A percentile compares a stretch with the other conserved stretches of the same genome.
Conservation (phyloP, 2,329 filamentous ascomycete species). For the Fusarium sp. region DNA sequence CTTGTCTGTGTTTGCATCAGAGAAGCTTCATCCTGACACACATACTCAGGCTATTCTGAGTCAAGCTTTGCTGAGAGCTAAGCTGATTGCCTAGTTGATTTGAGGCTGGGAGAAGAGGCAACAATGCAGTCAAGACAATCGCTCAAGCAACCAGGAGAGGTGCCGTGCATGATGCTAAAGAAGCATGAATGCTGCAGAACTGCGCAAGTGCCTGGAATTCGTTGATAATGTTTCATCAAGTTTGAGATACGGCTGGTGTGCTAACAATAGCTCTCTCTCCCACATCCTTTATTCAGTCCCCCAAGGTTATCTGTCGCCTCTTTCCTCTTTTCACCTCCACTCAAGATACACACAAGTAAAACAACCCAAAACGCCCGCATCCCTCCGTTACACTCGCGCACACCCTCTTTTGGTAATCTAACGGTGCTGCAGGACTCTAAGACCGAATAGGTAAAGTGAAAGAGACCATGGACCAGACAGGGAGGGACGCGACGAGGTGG, state of each 20-base stretch:
- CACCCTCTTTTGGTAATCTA: conserved; percentile 27
- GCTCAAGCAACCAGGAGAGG: conserved; percentile 3
- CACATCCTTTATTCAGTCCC: not conserved
- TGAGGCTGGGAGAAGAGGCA: conserved; percentile 18
- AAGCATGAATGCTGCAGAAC: conserved; percentile 2
- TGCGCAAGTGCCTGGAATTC: not conserved
- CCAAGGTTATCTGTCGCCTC: conserved; percentile 19
- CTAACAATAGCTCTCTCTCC: conserved; percentile 4
- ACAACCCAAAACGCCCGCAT: conserved; percentile 25
- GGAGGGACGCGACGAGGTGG: not conserved
- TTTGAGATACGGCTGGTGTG: not conserved
- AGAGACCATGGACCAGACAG: conserved; percentile 9
- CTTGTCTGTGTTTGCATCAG: conserved; percentile 23
- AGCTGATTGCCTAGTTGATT: not conserved
- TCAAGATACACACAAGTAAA: conserved; percentile 15
- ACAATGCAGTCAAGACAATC: conserved; percentile 1
- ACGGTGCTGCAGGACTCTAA: conserved; percentile 27
- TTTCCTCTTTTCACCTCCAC: conserved; percentile 23
- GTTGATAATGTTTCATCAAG: conserved; percentile 12
- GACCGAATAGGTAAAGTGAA: conserved; percentile 8
- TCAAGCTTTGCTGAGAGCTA: conserved; percentile 1
- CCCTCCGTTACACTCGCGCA: conserved; percentile 10
- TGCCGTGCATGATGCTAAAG: conserved; percentile 6
- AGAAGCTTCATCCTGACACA: conserved; percentile 9
- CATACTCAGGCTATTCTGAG: not conserved